Base-by-base conservation (phyloP, 768 basidiomycete genomes). In the Pholiota conissans region DNA sequence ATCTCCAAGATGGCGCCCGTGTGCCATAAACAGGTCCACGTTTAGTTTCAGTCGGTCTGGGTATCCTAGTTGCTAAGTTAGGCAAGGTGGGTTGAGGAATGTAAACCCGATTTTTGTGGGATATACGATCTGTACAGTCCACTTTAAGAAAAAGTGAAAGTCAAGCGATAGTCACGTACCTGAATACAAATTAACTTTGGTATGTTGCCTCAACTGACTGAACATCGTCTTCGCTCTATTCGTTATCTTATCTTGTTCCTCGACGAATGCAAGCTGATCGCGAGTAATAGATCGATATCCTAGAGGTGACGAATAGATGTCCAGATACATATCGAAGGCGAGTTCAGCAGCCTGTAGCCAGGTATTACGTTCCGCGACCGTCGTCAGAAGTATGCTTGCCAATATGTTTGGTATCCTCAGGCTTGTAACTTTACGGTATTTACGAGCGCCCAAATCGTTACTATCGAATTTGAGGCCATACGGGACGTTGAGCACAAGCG, bases 391-490 rank as follows among this genome's bases (percentile, higher is more conserved):
- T 22, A 86, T 64, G 59, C 80, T 85, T 8, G 84, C 50, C 20
- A 71, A 71, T 3, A 79, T 70, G 14, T 72, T 60, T 7, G 90
- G 89, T 3, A 91, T 52, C 28, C 77, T 78, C 8, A 94, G 20
- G 63, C 81, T 85, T 4, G 81, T 82, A 32, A 87, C 76, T 63
- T 82, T 91, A 42, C 83, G 80, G 67, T 91, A 87, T 34, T 78
- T 77, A 27, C 81, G 76, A 14, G 90, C 86, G 2, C 89, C 87
- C 24, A 90, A 72, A 64, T 95, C 89, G 65, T 95, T 96, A 61
- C 75, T 84, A 55, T 91, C 84, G 16, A 92, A 61, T 27, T 74
- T 74, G 27, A 95, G 57, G 3, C 93, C 93, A 6, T 71, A 60
- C 0, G 86, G 80, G 0, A 92, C 60, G 1, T 75, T 67, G 14